phyloP scores from a whole-genome alignment of 2,329 filamentous ascomycete species.

The Grosmannia serpens region DNA sequence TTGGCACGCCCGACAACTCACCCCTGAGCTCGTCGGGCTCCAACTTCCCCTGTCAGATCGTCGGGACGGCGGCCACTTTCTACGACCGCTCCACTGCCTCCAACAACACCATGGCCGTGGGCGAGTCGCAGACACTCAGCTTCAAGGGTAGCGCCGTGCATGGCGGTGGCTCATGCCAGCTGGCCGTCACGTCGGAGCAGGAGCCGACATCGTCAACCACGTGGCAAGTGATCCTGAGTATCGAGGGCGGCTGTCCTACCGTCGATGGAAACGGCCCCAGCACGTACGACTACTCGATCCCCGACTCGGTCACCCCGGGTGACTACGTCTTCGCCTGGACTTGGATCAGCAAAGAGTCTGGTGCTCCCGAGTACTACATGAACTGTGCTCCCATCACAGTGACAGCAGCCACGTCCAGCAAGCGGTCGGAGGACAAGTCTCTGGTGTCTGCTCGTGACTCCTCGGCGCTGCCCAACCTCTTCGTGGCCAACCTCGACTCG shows the following conservation, averaged over 20 bases:
- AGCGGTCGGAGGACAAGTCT: conserved; percentile 7
- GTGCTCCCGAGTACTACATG: conserved; percentile 58
- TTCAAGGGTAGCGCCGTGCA: conserved; percentile 19
- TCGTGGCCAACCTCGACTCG: conserved; percentile 38
- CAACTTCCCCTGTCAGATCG: conserved; percentile 16
- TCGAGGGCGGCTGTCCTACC: conserved; percentile 20
- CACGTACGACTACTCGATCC: conserved; percentile 17
- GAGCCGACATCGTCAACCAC: conserved; percentile 13
- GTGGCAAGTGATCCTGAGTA: conserved; percentile 21
- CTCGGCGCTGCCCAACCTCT: conserved; percentile 38
- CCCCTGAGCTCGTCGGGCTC: conserved; percentile 10
- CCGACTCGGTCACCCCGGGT: conserved; percentile 15
- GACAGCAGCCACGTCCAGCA: conserved; percentile 13
- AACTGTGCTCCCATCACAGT: conserved; percentile 51
- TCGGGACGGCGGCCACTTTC: conserved; percentile 28
- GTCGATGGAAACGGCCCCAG: conserved; percentile 14
- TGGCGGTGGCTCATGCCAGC: conserved; percentile 21
- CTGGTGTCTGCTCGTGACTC: conserved; percentile 12
- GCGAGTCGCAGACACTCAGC: conserved; percentile 12
- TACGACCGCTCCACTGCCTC: conserved; percentile 18
- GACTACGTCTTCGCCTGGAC: conserved; percentile 48
- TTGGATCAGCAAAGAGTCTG: conserved; percentile 45
- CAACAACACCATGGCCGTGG: conserved; percentile 13
- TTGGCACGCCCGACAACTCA: conserved; percentile 12
- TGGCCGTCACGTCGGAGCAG: conserved; percentile 15